Evolutionary conservation across 441 rosid species (phyloP).

Genomic region (Euphorbia schlechtendalii): DNA sequence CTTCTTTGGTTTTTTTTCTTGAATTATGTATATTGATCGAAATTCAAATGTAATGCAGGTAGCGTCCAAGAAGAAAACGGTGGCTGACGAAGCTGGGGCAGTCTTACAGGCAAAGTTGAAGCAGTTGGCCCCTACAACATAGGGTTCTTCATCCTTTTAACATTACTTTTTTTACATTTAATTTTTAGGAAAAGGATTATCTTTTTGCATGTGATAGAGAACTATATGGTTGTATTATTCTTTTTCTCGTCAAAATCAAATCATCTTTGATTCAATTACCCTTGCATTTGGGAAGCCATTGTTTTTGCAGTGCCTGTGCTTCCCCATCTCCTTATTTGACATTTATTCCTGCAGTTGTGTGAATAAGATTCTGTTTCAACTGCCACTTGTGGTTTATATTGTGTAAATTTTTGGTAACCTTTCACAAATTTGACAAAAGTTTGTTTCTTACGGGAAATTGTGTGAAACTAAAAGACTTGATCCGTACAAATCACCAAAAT

Average conservation of each 20-base stretch:
- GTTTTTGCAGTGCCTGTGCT: not conserved
- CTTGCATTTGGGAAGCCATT: not conserved
- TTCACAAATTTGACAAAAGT: not conserved
- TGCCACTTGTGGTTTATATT: not conserved
- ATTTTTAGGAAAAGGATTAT: not conserved
- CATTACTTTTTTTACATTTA: conserved; percentile 4
- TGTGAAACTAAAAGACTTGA: not conserved
- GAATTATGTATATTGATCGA: not conserved
- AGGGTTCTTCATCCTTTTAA: conserved; percentile 15
- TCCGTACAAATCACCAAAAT: not conserved
- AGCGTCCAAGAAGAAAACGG: conserved; percentile 74
- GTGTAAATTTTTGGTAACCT: not conserved
- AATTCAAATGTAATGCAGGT: conserved; percentile 41
- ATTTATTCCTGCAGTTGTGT: not conserved
- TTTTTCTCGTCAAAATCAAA: not conserved
- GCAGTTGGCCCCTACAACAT: conserved; percentile 51
- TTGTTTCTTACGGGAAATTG: too few species aligned
- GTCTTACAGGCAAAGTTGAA: conserved; percentile 67
- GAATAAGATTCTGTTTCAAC: not conserved
- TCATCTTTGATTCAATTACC: not conserved
- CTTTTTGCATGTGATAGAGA: not conserved
- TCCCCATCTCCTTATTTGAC: not conserved
- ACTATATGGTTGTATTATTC: not conserved
- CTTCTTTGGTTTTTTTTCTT: too few species aligned
- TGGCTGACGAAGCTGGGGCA: conserved; percentile 79